phyloP scores from a whole-genome alignment of 331 rosid species.

The Cucumis variabilis region DNA sequence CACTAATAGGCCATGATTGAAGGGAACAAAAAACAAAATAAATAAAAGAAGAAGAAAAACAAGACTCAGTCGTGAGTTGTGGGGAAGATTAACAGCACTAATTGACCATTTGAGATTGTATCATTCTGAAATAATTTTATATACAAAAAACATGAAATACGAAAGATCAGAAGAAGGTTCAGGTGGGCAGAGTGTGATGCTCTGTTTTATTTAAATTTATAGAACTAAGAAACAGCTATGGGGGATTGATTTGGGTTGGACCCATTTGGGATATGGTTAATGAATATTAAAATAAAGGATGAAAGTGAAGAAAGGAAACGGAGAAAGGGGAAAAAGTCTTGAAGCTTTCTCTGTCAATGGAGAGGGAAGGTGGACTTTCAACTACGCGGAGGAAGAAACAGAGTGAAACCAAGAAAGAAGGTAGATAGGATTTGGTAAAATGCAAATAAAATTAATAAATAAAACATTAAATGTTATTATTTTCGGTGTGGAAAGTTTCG shows the following conservation, averaged over 20 bases:
- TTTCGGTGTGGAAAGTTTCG: neutral
- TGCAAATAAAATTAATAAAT: neutral
- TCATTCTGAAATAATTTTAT: neutral
- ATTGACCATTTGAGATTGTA: neutral
- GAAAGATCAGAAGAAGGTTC: neutral
- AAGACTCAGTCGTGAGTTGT: conserved; percentile 7
- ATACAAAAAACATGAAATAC: neutral
- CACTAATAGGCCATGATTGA: conserved; percentile 34
- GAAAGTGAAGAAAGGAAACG: neutral
- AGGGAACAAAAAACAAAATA: too few species aligned
- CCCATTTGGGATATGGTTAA: neutral
- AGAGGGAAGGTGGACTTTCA: neutral
- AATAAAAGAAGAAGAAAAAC: neutral
- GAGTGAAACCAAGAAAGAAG: neutral
- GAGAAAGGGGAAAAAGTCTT: neutral
- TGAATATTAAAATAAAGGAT: neutral
- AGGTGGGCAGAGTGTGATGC: neutral
- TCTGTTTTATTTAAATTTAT: neutral
- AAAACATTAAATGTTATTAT: too few species aligned
- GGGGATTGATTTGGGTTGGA: neutral
- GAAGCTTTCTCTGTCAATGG: neutral
- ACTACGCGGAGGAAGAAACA: neutral
- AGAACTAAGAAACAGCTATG: conserved; percentile 1
- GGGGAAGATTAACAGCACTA: conserved; percentile 20
- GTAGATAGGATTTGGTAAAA: neutral